Conservation (phyloP, 1,139 yeast species). For the Kurtzmaniella quercitrusa region DNA sequence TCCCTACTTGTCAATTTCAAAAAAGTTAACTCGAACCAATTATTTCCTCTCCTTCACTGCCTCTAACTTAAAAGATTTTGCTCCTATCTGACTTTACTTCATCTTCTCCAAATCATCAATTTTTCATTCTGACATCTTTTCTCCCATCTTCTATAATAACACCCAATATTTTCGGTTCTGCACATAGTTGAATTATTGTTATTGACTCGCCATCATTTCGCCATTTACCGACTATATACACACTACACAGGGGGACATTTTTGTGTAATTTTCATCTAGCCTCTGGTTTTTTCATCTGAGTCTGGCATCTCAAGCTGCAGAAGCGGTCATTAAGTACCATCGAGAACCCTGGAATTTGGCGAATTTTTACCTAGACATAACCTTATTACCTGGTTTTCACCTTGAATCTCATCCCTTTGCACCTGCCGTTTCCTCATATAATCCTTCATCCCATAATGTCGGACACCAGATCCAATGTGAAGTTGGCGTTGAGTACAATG, state of each 20-base stretch:
- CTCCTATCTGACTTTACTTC: too few relatives aligned
- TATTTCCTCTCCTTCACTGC: too few relatives aligned
- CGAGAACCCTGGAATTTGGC: background rate
- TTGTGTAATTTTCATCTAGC: background rate
- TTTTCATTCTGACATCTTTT: too few relatives aligned
- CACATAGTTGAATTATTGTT: background rate
- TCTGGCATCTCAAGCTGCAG: background rate
- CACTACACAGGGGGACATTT: background rate
- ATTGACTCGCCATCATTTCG: background rate
- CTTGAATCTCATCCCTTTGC: background rate
- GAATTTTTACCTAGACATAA: too few relatives aligned
- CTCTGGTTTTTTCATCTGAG: background rate
- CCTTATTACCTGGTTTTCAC: too few relatives aligned
- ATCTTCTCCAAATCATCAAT: background rate
- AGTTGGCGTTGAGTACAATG: constrained; percentile 57
- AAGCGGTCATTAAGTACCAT: background rate
- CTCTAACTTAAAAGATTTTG: too few relatives aligned
- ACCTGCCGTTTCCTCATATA: background rate
- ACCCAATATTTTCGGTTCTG: too few relatives aligned
- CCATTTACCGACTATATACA: background rate
- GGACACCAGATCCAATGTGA: constrained; percentile 18
- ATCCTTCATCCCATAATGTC: constrained; percentile 9
- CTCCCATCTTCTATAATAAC: background rate
- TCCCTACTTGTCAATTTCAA: too few relatives aligned
- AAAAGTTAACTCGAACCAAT: too few relatives aligned